Conservation (phyloP, 2,329 filamentous ascomycete species). For the Nothophaeocryptopus gaeumannii region DNA sequence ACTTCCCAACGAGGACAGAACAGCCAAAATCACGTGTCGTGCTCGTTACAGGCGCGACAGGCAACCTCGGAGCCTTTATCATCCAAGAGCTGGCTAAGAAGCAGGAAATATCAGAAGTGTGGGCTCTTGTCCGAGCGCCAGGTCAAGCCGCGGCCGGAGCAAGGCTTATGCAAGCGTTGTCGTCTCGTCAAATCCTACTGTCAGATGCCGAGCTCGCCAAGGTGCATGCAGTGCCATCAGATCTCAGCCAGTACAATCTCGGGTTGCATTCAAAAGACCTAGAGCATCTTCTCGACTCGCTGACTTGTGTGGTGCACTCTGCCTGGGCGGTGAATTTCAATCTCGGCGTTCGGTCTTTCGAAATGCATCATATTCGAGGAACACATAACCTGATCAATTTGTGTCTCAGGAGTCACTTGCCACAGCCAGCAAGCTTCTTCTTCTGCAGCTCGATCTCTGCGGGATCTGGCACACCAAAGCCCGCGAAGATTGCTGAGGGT, state of each 20-base stretch:
- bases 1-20: slow-evolving; percentile 21
- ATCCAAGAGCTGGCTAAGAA: slow-evolving; percentile 39
- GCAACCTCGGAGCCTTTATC: slow-evolving; percentile 61
- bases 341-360: slow-evolving; percentile 34
- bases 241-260: slow-evolving; percentile 27
- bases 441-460: slow-evolving; percentile 41
- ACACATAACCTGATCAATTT: slow-evolving; percentile 33
- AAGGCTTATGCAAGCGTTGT: slow-evolving; percentile 37
- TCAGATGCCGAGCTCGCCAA: slow-evolving; percentile 11
- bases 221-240: slow-evolving; percentile 26
- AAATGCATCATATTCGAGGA: slow-evolving; percentile 31
- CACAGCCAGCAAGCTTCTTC: slow-evolving; percentile 31
- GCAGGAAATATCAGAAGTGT: slow-evolving; percentile 39
- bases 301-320: slow-evolving; percentile 37
- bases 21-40: slow-evolving; percentile 6
- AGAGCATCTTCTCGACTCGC: slow-evolving; percentile 19
- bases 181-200: slow-evolving; percentile 35
- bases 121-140: slow-evolving; percentile 53
- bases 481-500: slow-evolving; percentile 32
- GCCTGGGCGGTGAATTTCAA: slow-evolving; percentile 43
- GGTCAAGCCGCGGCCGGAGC: slow-evolving; percentile 30
- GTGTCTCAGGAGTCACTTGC: slow-evolving; percentile 21
- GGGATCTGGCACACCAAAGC: slow-evolving; percentile 13
- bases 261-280: slow-evolving; percentile 27
- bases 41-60: slow-evolving; percentile 60